Evolutionary conservation across 495 filamentous ascomycete species (phyloP), one percentile per base, ranked within the genome.

Genomic region (Choiromyces venosus): DNA sequence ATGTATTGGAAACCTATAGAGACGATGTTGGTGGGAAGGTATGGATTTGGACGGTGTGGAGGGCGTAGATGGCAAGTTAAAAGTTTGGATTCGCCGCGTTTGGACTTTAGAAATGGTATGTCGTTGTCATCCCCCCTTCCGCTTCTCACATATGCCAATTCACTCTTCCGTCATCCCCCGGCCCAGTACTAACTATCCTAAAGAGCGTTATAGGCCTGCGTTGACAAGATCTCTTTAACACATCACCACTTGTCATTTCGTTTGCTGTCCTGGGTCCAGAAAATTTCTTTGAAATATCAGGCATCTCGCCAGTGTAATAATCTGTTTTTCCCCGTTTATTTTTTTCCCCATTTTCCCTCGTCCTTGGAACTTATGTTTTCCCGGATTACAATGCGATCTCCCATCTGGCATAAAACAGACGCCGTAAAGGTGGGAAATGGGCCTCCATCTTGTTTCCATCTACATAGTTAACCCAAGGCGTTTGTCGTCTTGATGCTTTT

Each of bases 1-100:
- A 66, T 37, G 40, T 68, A 12, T 39, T 70, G 36, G 36, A 56
- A 44, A 25, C 12, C 18, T 78, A 66, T 64, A 81, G 79, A 87
- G 95, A 66, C 86, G 95, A 81, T 99, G 95, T 85, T 99, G 95
- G 95, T 99, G 95, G 95, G 95, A 98, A 82, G 96, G 95, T 12
- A 90, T 97, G n/a, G 94, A 97, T 80, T 85, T 99, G 33, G 88
- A 93, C 25, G 83, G 90, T 70, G 92, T 99, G 19, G 96, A 97
- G 67, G 95, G 95, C 16, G 88, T 97, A 21, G 89, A 96, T 44
- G 96, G 95, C 37, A 91, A 89, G 78, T 85, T 99, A 79, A 99
- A 98, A 83, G 93, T 98, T 73, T 99, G 95, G 95, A 97, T 98
- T 79, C 87, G 95, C 73, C 86, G 95, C 79, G 95, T 99, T 73